phyloP scores from a whole-genome alignment of 495 filamentous ascomycete species.

The Parathielavia hyrcaniae region DNA sequence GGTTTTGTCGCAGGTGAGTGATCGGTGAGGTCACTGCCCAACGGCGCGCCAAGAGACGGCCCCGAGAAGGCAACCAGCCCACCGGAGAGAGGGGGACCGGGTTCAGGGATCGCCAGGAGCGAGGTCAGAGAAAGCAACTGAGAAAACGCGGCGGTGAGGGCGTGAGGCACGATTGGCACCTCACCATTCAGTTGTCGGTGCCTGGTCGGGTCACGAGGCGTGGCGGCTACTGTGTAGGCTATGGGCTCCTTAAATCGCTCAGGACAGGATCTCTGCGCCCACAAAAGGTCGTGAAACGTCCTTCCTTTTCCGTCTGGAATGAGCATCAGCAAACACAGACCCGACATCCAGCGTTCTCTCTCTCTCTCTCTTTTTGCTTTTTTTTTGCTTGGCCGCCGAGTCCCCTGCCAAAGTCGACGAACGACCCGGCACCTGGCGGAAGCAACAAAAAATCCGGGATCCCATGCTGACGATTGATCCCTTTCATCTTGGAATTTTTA shows the following conservation, averaged over 20 bases:
- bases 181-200: too few species aligned
- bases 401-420: background rate
- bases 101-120: background rate
- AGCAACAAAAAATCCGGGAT: background rate
- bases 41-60: constrained; percentile 13
- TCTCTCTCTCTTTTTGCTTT: too few species aligned
- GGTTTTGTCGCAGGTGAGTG: too few species aligned
- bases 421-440: constrained; percentile 5
- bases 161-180: constrained; percentile 28
- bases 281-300: constrained; percentile 10
- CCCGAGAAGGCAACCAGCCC: constrained; percentile 14
- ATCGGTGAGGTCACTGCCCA: background rate
- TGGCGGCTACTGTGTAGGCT: too few species aligned
- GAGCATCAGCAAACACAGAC: background rate
- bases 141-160: constrained; percentile 28
- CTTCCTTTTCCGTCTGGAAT: constrained; percentile 6
- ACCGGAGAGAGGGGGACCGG: background rate
- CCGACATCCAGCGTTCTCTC: too few species aligned
- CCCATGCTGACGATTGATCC: background rate
- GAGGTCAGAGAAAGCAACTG: background rate
- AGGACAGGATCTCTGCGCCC: background rate
- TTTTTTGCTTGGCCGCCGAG: background rate
- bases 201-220: constrained; percentile 32
- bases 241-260: constrained; percentile 23
- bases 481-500: background rate